Evolutionary conservation across 768 basidiomycete genomes (phyloP), one percentile per base, ranked within the genome.

Genomic region (Pleurotus cornucopiae): DNA sequence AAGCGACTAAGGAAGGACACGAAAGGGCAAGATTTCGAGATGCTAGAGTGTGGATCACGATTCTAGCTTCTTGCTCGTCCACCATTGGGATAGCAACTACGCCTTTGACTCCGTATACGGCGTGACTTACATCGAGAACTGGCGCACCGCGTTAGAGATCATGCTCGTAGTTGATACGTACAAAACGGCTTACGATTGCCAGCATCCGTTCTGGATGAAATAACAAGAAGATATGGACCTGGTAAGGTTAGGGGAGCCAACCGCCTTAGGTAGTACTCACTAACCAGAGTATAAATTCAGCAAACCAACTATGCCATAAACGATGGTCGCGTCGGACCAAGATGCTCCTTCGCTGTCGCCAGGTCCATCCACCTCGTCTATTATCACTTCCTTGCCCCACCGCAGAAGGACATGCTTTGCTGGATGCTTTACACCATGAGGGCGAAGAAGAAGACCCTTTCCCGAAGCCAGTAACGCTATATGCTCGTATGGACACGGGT

Each of bases 171-270:
- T 39, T 18, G 38, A 40, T 34, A 25, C 11, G 25, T 48, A 25
- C 40, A 25, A 13, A 53, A n/a, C 16, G 12, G 76, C 88, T 71
- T 66, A 89, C 91, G 66, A 60, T 78, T 74, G 58, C 91, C 91
- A 11, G 88, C 73, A 58, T 85, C 78, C 45, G 72, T 72, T 57
- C 81, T 80, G 1, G 82, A 76, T 16, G 83, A 84, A 46, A 94
- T 81, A 3, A 91, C 87, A 44, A 94, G 71, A 14, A 94, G 70
- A 73, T 91, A 86, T 6, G 91, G 88, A 37, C 80, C 91, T 92
- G 56, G 14, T 46, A 25, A 58, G 14, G 44, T 41, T 25, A 30
- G 25, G 46, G 18, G 25, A 23, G 40, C 52, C 5, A 44, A 57
- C 57, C 58, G 43, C 30, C 43, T 54, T 57, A 45, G 55, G 60